Conservation (phyloP, 139 green algal genomes). For the Diplosphaera chodatii region DNA sequence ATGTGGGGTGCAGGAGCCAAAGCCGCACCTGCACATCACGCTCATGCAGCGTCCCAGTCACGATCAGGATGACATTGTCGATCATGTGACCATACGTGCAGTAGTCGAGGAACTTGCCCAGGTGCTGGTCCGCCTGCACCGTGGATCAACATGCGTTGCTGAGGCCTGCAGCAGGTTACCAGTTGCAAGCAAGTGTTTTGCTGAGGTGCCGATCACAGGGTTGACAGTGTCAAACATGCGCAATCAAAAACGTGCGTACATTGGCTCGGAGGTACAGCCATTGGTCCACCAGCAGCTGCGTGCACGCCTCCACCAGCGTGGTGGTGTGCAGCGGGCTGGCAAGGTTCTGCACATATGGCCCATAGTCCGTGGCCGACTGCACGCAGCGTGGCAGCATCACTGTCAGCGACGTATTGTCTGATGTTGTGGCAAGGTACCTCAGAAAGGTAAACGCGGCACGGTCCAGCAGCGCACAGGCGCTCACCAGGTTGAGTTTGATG, state of each 20-base stretch:
- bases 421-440: too few relatives aligned
- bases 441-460: too few relatives aligned
- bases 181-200: too few relatives aligned
- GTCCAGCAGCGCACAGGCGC: too few relatives aligned
- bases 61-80: slow-evolving; percentile 99
- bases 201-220: too few relatives aligned
- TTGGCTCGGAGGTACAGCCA: slow-evolving; percentile 85
- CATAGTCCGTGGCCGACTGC: slow-evolving; percentile 89
- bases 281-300: slow-evolving; percentile 95
- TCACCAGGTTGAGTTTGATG: slow-evolving; percentile 97
- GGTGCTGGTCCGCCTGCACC: slow-evolving; percentile 72
- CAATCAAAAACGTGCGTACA: too few relatives aligned
- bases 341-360: slow-evolving; percentile 83
- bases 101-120: slow-evolving; percentile 94
- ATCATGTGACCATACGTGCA: slow-evolving; percentile 99
- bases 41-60: slow-evolving; percentile 95
- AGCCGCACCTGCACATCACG: slow-evolving; percentile 89
- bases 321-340: slow-evolving; percentile 86
- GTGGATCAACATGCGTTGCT: too few relatives aligned
- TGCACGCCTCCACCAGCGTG: slow-evolving; percentile 92
- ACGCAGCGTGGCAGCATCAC: not conserved
- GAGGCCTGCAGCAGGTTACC: too few relatives aligned
- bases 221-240: too few relatives aligned
- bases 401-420: not conserved
- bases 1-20: too few relatives aligned